phyloP scores from a whole-genome alignment of 495 filamentous ascomycete species.

The Lineolata rhizophorae region DNA sequence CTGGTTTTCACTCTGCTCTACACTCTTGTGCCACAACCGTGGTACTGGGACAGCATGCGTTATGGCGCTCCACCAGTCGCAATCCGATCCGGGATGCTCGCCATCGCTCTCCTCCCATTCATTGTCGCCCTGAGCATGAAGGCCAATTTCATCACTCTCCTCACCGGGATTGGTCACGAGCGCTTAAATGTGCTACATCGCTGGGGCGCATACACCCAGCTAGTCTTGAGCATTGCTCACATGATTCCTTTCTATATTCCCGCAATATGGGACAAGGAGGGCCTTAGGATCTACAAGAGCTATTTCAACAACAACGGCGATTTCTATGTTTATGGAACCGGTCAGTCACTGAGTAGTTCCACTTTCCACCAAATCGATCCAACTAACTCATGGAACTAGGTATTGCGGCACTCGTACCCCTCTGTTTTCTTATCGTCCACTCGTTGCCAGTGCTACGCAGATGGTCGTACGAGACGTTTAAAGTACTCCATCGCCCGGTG shows the following conservation, averaged over 20 bases:
- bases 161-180: conserved; percentile 85
- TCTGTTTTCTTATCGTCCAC: conserved; percentile 61
- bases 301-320: conserved; percentile 32
- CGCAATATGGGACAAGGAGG: conserved; percentile 60
- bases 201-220: conserved; percentile 74
- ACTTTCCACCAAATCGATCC: neutral
- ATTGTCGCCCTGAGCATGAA: conserved; percentile 80
- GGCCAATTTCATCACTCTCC: conserved; percentile 60
- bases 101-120: conserved; percentile 86
- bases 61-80: conserved; percentile 79
- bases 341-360: conserved; percentile 9
- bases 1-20: conserved; percentile 57
- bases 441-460: conserved; percentile 48
- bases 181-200: conserved; percentile 82
- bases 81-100: conserved; percentile 80
- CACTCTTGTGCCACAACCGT: conserved; percentile 60
- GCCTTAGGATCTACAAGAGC: conserved; percentile 37
- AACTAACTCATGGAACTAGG: conserved; percentile 18
- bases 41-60: conserved; percentile 62
- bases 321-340: conserved; percentile 67
- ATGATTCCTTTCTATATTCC: conserved; percentile 77
- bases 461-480: conserved; percentile 63
- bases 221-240: conserved; percentile 66
- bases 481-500: conserved; percentile 58
- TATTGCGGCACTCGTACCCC: conserved; percentile 62